These are phyloP conservation scores for Zarea fungicola DNA, from an alignment of 2,329 filamentous ascomycete genomes.

Conservation along the genomic window DNA sequence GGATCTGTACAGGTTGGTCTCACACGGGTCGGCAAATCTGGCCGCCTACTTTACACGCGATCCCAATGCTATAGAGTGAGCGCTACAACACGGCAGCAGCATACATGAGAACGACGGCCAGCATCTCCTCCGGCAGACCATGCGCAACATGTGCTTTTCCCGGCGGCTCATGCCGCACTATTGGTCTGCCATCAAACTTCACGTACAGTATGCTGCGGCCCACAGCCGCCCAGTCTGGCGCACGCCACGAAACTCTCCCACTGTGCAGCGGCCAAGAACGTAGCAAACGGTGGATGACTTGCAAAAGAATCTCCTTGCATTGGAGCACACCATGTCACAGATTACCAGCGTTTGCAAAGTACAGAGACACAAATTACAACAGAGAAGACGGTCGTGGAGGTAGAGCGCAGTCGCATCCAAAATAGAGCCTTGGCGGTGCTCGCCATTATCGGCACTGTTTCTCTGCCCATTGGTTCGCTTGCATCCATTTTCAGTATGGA, in stretches of 20 bases:
- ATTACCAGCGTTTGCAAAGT: conserved; percentile 11
- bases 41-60: conserved; percentile 13
- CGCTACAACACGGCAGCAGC: conserved; percentile 12
- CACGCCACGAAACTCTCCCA: conserved; percentile 3
- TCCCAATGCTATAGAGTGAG: conserved; percentile 15
- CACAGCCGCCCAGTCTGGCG: conserved; percentile 8
- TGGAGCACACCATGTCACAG: conserved; percentile 11
- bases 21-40: conserved; percentile 12
- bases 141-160: conserved; percentile 14
- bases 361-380: conserved; percentile 14
- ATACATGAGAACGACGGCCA: neutral
- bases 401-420: conserved; percentile 12
- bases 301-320: neutral
- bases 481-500: conserved; percentile 15
- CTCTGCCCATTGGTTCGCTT: conserved; percentile 12
- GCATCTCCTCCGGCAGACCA: conserved; percentile 10
- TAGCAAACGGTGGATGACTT: conserved; percentile 1
- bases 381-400: conserved; percentile 15
- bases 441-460: conserved; percentile 13
- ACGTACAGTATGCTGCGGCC: neutral
- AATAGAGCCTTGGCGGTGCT: conserved; percentile 14
- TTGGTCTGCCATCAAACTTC: conserved; percentile 3
- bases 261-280: neutral
- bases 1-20: conserved; percentile 6
- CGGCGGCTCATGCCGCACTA: conserved; percentile 12